Evolutionary conservation across 1,284 basidiomycete genomes (phyloP).

Genomic region (Ceratobasidium sp.): DNA sequence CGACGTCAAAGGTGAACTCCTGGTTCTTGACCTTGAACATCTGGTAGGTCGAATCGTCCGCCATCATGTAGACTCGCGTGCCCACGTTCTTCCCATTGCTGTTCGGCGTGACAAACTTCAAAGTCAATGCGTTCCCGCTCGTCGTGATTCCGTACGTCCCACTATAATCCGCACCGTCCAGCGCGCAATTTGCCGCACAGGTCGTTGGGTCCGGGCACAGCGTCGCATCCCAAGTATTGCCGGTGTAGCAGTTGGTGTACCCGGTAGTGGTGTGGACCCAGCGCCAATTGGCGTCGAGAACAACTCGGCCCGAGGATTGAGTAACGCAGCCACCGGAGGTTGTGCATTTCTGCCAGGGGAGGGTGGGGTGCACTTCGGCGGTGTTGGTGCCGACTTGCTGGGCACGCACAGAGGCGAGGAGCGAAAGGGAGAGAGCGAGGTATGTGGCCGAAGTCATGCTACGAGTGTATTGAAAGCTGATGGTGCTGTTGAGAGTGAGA

Average conservation of each 20-base stretch:
- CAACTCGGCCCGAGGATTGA: not conserved
- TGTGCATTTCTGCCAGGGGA: slow-evolving; percentile 13
- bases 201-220: slow-evolving; percentile 64
- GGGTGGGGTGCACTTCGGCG: slow-evolving; percentile 9
- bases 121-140: slow-evolving; percentile 68
- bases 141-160: slow-evolving; percentile 64
- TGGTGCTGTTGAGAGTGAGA: too few relatives aligned
- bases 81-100: slow-evolving; percentile 47
- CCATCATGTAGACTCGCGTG: slow-evolving; percentile 34
- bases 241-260: slow-evolving; percentile 68
- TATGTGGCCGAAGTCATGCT: slow-evolving; percentile 6
- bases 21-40: slow-evolving; percentile 68
- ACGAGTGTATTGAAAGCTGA: not conserved
- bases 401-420: slow-evolving; percentile 12
- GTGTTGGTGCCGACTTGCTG: slow-evolving; percentile 21
- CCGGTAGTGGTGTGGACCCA: slow-evolving; percentile 46
- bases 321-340: slow-evolving; percentile 11
- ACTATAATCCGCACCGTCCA: slow-evolving; percentile 71
- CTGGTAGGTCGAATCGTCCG: slow-evolving; percentile 60
- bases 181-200: slow-evolving; percentile 66
- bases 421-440: slow-evolving; percentile 28
- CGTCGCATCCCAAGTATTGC: slow-evolving; percentile 51
- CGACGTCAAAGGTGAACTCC: slow-evolving; percentile 72
- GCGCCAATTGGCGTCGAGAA: slow-evolving; percentile 27
- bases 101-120: slow-evolving; percentile 78